phyloP scores from a whole-genome alignment of 148 eudicot species.

The Agrostemma githago region DNA sequence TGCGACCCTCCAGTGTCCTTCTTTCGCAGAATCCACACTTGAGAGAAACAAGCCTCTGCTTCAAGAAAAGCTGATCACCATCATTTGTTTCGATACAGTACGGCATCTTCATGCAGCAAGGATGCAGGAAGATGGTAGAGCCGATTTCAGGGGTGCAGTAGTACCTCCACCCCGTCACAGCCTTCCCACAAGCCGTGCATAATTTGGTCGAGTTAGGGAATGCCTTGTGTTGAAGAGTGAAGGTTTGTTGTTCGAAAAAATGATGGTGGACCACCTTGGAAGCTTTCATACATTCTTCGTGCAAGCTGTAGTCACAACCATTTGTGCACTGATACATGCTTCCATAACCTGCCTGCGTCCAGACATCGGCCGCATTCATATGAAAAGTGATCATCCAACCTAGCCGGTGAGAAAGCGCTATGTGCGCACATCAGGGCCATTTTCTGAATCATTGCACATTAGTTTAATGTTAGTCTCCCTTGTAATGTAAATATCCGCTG shows the following conservation, averaged over 20 bases:
- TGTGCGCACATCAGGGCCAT: background rate
- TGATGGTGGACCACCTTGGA: background rate
- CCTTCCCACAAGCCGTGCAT: background rate
- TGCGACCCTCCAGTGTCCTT: background rate
- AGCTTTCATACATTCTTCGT: conserved; percentile 5
- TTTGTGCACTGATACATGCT: background rate
- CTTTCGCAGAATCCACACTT: background rate
- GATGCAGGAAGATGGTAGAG: background rate
- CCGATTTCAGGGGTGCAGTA: background rate
- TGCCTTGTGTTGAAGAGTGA: background rate
- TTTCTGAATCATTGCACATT: background rate
- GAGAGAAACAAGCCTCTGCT: background rate
- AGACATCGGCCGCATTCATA: background rate
- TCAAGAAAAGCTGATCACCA: background rate
- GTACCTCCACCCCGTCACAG: background rate
- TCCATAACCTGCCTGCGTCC: background rate
- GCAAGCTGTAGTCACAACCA: background rate
- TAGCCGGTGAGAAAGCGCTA: background rate
- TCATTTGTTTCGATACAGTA: background rate
- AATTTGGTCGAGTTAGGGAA: background rate
- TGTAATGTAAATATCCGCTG: too few species aligned
- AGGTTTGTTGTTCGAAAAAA: background rate
- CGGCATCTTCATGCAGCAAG: conserved; percentile 14
- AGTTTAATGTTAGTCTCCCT: too few species aligned
- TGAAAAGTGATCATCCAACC: background rate